Evolutionary conservation across 108 stramenopile species (phyloP), one percentile per base, ranked within the genome.

Genomic region (Skeletonema costatum): DNA sequence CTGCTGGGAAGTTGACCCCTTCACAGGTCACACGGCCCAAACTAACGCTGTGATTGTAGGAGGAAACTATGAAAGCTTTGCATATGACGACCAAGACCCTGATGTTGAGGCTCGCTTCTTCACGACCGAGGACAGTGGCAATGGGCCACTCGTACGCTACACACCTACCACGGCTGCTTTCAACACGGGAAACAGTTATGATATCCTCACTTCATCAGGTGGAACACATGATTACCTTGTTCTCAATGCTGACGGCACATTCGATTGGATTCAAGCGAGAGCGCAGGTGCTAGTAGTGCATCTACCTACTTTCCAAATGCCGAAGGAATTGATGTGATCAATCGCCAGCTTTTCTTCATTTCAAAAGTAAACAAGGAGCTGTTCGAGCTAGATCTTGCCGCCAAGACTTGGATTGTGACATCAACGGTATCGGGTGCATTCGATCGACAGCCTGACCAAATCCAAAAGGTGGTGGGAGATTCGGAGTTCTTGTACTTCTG

Each of bases 1-100:
- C 39, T 62, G 73, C 31, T 86, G 75, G 46, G 82, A 88, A 76
- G 84, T 86, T 16, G 88, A 88, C 76, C 88, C 88, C 4, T 67
- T 67, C 17, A 87, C 87, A 10, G 19, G 36, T 31, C 68, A 83
- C 8, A 8, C 25, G 36, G 60, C 84, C n/a, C 25, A 78, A 50
- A 33, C 56, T 3, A 70, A 72, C 30, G 82, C 75, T 21, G 36
- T 90, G 6, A 70, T 38, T 2, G 78, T 41, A 11, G 75, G 80
- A 17, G 88, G 88, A 35, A 32, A 73, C 35, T 89, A 78, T 83
- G 86, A 89, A 41, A 46, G 84, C 31, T 82, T 89, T 72, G 78
- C 88, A 16, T 89, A 81, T 44, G 88, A 89, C 60, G 60, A 69
- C 46, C 73, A 84, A 21, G 63, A 89, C 36, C 74, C 25, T 31